Conservation (phyloP, 75 land plant genomes). For the Sequoia sempervirens region DNA sequence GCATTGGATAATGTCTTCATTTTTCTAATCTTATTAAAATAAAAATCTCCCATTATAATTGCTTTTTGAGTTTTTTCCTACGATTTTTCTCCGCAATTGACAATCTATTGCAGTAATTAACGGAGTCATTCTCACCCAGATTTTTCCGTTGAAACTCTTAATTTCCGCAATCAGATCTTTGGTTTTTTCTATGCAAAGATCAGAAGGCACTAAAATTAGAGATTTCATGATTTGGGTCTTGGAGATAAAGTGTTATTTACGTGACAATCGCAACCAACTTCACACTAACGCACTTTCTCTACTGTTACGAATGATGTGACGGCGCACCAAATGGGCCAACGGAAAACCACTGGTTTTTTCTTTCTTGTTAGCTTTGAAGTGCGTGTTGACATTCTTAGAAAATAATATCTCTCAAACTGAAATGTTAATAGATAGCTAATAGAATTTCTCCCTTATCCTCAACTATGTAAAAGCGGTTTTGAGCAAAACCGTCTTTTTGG, state of each 20-base stretch:
- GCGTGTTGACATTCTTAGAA: not conserved
- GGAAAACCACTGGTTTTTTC: not conserved
- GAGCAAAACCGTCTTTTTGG: too few relatives aligned
- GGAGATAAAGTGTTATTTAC: not conserved
- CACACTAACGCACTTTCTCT: not conserved
- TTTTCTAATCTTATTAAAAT: too few relatives aligned
- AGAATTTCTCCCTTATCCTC: too few relatives aligned
- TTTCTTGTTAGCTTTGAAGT: not conserved
- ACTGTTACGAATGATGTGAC: not conserved
- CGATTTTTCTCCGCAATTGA: too few relatives aligned
- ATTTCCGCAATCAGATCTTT: not conserved
- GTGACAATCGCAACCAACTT: not conserved
- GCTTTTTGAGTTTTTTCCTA: too few relatives aligned
- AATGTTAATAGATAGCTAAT: too few relatives aligned
- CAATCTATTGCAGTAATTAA: too few relatives aligned
- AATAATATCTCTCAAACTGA: not conserved
- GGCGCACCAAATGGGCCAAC: not conserved
- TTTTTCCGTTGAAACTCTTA: too few relatives aligned
- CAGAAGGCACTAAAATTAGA: not conserved
- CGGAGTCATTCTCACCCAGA: too few relatives aligned
- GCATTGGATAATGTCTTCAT: too few relatives aligned
- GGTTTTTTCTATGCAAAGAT: not conserved
- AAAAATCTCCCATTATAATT: too few relatives aligned
- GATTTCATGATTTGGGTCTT: not conserved
- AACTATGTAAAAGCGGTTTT: too few relatives aligned